Evolutionary conservation across 441 rosid genomes (phyloP).

Genomic region (Erodium trifolium): DNA sequence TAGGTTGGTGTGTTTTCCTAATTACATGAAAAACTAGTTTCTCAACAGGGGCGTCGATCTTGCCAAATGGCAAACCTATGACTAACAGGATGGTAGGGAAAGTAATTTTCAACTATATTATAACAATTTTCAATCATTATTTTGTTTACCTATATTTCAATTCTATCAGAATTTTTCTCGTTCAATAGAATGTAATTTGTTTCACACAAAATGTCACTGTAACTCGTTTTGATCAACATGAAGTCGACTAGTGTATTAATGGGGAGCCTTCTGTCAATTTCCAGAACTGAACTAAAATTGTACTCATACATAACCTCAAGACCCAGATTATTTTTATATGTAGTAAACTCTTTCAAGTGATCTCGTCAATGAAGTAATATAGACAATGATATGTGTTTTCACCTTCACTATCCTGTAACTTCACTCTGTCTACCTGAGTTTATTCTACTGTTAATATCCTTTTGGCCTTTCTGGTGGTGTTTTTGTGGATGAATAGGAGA

Average conservation of each 20-base stretch:
- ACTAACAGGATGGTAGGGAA: background rate
- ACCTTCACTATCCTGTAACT: background rate
- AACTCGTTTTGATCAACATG: background rate
- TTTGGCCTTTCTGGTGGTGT: slow-evolving; percentile 8
- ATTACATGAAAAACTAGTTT: no score
- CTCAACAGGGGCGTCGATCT: no score
- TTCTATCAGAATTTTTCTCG: background rate
- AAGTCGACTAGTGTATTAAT: background rate
- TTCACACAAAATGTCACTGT: background rate
- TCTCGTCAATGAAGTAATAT: background rate
- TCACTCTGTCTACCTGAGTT: background rate
- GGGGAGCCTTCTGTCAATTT: background rate
- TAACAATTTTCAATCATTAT: no score
- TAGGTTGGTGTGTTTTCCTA: no score
- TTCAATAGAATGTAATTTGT: background rate
- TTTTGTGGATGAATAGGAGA: slow-evolving; percentile 46
- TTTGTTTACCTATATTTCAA: background rate
- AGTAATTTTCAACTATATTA: background rate
- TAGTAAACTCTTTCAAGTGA: background rate
- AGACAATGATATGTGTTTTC: background rate
- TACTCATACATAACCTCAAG: background rate
- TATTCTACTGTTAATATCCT: background rate
- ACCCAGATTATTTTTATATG: background rate
- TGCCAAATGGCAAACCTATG: background rate
- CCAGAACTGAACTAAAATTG: background rate